Base-by-base conservation (phyloP, 441 rosid genomes). In the Euphorbia celastroides region DNA sequence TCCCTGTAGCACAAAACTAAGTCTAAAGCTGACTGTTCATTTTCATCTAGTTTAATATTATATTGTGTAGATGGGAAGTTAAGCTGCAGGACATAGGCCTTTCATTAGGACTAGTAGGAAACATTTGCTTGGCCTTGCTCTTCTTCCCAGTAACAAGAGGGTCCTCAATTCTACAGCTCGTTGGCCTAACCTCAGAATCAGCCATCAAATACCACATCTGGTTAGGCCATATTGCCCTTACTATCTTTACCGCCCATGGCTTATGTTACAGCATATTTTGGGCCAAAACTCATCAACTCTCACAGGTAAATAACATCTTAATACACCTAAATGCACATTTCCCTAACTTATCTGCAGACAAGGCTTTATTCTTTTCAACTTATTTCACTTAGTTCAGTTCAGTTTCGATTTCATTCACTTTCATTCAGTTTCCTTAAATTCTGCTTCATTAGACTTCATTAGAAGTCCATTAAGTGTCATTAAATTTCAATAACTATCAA, bases 191-290 rank as follows among this genome's bases (percentile, higher is more conserved):
- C 9, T 80, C 86, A 0, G 89, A 88, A 70, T 70, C 81, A 7
- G 81, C 84, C 77, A 76, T 86, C 73, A 81, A 81, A 76, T 81
- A 88, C 63, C 89, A 84, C 51, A 86, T 80, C 34, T 86, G 93
- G 86, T 54, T 86, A 17, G 89, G 88, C 1, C 84, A 82, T 27
- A 31, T 70, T 22, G 60, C 81, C 14, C 75, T 76, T 80, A 70
- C 65, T 51, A 65, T 84, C 56, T 81, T 83, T 73, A 76, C 84
- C 0, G 74, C 75, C 13, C 89, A 86, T 60, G 79, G 85, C 22
- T 17, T 88, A n/a, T 73, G 83, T 30, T 82, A 74, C 75, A 58
- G 84, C 56, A 25, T 75, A 38, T 80, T 72, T 50, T 85, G 93
- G 88, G 64, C 67, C 57, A 63, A 28, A 22, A 81, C 86, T 13